These are phyloP conservation scores for Colletotrichum plurivorum DNA, from an alignment of 2,329 filamentous ascomycete genomes.

Conservation along the genomic window DNA sequence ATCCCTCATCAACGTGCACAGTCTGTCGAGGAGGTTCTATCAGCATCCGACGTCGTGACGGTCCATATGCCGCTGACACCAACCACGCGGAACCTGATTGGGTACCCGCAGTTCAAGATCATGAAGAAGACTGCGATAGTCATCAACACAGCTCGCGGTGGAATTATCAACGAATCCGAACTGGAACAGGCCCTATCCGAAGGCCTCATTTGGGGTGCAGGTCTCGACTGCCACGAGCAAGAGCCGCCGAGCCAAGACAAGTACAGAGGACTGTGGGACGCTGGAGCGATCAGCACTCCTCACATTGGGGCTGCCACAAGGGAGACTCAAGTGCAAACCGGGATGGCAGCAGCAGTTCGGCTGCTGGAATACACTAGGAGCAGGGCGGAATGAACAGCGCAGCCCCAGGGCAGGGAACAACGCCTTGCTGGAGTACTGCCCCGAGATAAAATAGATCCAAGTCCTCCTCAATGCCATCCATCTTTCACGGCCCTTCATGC, in stretches of 20 bases:
- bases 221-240: slow-evolving; percentile 56
- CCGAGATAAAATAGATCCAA: too few relatives aligned
- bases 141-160: slow-evolving; percentile 57
- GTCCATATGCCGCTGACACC: slow-evolving; percentile 55
- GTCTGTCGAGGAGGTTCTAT: slow-evolving; percentile 50
- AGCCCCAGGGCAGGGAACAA: not conserved
- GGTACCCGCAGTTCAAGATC: slow-evolving; percentile 46
- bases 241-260: slow-evolving; percentile 54
- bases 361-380: slow-evolving; percentile 42
- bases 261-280: slow-evolving; percentile 52
- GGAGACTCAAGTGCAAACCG: slow-evolving; percentile 49
- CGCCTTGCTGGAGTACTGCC: too few relatives aligned
- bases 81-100: slow-evolving; percentile 50
- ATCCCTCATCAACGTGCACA: slow-evolving; percentile 49
- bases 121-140: slow-evolving; percentile 57
- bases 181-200: slow-evolving; percentile 50
- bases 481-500: too few relatives aligned
- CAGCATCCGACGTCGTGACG: slow-evolving; percentile 51
- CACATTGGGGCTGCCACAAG: slow-evolving; percentile 62
- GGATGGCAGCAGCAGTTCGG: slow-evolving; percentile 45
- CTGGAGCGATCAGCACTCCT: slow-evolving; percentile 57
- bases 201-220: slow-evolving; percentile 54
- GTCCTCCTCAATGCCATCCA: too few relatives aligned
- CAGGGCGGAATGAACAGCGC: not conserved
- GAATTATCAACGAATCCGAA: slow-evolving; percentile 55